Base-by-base conservation (phyloP, 208 protist genomes). In the Acanthamoeba lenticulata region DNA sequence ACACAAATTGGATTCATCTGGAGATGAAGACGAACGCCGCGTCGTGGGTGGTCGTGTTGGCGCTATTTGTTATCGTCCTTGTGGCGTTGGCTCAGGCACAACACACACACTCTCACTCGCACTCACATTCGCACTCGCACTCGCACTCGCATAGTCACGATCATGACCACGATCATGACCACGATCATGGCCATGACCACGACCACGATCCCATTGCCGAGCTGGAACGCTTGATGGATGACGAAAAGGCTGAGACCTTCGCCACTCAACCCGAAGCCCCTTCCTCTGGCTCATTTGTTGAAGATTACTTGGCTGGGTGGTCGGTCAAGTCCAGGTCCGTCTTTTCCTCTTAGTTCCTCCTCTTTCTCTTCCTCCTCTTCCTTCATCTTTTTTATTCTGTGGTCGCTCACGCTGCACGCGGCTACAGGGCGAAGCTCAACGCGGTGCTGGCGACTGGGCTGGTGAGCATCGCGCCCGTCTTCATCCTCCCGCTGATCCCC, bases 401-500 rank as follows among this genome's bases (percentile, higher is more conserved):
- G 52, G 17, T 9, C 52, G 52, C 52, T 19, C 11, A 55, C 47
- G 47, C 47, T 19, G 21, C 47, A 9, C 11, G 34, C 38, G 38
- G 21, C 15, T 19, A 32, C 24, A 90, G 83, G 55, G 83, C 83
- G 21, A 72, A 69, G 83, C 83, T 90, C 13, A 49, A 62, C 40
- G 83, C 83, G 21, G 3, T 90, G 34, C 17, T 69, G 83, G 83
- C 83, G 34, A 90, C 83, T 32, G 34, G 13, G 32, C 17, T 90
- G 52, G 57, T 90, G 34, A 90, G 83, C 34, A 47, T 69, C 17
- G 52, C 83, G n/a, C 83, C 83, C 9, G 83, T 90, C 32, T 72
- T 90, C 47, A 90, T 90, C 34, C 57, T 90, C 15, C 83, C 83
- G 36, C 21, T 90, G 19, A 90, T 90, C 40, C 83, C 83, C 38